phyloP scores from a whole-genome alignment of 2,329 filamentous ascomycete species.

The Dryadomyces quercivorus region DNA sequence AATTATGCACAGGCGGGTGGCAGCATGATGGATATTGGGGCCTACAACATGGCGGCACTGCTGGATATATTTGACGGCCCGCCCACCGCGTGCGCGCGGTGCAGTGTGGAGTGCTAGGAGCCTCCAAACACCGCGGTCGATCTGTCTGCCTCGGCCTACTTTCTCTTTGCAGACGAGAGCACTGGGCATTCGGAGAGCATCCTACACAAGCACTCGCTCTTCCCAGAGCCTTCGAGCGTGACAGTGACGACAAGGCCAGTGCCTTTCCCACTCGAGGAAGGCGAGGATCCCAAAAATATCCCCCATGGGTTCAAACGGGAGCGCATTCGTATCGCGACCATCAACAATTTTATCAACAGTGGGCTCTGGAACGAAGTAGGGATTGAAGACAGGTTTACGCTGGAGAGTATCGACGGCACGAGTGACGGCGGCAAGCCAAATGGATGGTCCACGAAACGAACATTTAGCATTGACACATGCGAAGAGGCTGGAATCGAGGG shows the following conservation, averaged over 20 bases:
- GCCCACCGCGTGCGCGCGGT: slow-evolving; percentile 13
- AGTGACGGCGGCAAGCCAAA: background rate
- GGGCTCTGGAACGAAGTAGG: background rate
- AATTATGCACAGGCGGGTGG: slow-evolving; percentile 9
- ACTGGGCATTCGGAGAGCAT: background rate
- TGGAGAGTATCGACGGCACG: background rate
- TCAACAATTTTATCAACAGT: background rate
- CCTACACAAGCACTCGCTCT: background rate
- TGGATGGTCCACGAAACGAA: background rate
- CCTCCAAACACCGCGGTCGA: background rate
- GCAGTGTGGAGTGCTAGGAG: background rate
- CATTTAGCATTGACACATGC: background rate
- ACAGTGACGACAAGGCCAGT: background rate
- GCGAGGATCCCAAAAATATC: background rate
- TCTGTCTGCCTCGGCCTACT: background rate
- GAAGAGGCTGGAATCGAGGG: slow-evolving; percentile 10
- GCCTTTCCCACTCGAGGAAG: background rate
- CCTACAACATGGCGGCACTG: slow-evolving; percentile 23
- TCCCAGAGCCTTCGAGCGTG: background rate
- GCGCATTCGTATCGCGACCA: background rate
- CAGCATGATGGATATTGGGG: slow-evolving; percentile 24
- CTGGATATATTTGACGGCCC: slow-evolving; percentile 26
- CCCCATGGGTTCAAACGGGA: background rate
- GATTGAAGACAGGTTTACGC: background rate
- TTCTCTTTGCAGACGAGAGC: background rate